Percentiles rank a stretch among this genome's conserved stretches.
phyloP scores from a whole-genome alignment of 495 filamentous ascomycete genomes.

The Talaromyces liani region DNA sequence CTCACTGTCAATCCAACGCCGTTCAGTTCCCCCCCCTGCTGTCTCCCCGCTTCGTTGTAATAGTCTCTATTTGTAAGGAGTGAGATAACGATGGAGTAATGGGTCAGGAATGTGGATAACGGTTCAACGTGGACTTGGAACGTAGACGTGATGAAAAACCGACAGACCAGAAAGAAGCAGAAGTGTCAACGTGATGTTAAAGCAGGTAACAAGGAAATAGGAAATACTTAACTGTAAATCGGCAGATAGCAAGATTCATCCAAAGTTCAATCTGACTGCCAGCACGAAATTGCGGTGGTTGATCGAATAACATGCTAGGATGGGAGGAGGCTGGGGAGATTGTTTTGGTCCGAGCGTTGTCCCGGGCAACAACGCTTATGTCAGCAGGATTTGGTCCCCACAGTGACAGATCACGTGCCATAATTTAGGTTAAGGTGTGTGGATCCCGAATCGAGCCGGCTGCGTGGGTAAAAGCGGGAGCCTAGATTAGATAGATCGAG shows the following conservation, averaged over 20 bases:
- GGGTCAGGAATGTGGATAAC: not conserved
- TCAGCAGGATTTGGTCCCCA: not conserved
- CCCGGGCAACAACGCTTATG: not conserved
- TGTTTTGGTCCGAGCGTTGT: not conserved
- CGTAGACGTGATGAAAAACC: not conserved
- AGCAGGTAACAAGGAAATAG: not conserved
- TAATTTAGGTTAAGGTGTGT: constrained; percentile 1
- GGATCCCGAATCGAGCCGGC: not conserved
- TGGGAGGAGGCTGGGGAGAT: not conserved
- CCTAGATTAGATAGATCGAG: not conserved
- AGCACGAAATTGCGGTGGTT: constrained; percentile 2
- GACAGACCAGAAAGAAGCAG: not conserved
- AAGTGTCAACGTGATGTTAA: not conserved
- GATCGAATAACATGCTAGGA: not conserved
- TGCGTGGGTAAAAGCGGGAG: not conserved
- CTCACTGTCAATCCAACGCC: not conserved
- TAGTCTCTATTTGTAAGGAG: not conserved
- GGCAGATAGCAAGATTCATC: not conserved
- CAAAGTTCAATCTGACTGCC: not conserved
- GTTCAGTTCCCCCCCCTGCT: not conserved
- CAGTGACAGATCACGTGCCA: not conserved
- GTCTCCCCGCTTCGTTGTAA: not conserved
- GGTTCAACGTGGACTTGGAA: not conserved
- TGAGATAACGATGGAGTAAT: not conserved
- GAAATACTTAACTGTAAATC: not conserved